A percentile compares a stretch with the other conserved stretches of the same genome.
Evolutionary conservation across 371 early-diverging fungal genomes (phyloP).

Genomic region (Entomophthora muscae): DNA sequence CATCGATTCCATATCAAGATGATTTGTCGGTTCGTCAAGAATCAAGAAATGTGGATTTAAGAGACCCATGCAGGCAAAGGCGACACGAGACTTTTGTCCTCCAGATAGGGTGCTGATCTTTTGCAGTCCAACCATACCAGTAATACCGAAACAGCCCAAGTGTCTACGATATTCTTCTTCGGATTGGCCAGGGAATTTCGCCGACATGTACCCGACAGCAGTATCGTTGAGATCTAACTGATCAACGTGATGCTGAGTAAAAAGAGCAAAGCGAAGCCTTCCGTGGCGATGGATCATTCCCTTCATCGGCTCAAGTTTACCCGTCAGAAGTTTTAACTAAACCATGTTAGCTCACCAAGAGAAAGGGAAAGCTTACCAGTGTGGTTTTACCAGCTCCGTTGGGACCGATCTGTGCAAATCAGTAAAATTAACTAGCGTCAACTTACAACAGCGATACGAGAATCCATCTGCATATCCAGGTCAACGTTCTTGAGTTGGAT

Average conservation of each 20-base stretch:
- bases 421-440: background rate
- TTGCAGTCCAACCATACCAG: slow-evolving; percentile 88
- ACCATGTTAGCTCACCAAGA: slow-evolving; percentile 28
- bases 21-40: slow-evolving; percentile 90
- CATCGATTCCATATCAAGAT: slow-evolving; percentile 89
- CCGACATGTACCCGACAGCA: slow-evolving; percentile 75
- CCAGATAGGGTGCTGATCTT: slow-evolving; percentile 89
- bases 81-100: slow-evolving; percentile 95
- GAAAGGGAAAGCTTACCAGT: slow-evolving; percentile 11
- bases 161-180: slow-evolving; percentile 93
- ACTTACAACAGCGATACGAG: slow-evolving; percentile 70
- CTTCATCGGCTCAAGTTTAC: slow-evolving; percentile 47
- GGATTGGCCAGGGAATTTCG: slow-evolving; percentile 70
- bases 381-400: slow-evolving; percentile 69
- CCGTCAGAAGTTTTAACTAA: slow-evolving; percentile 73
- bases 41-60: slow-evolving; percentile 89
- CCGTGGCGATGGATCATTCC: slow-evolving; percentile 82
- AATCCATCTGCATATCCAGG: slow-evolving; percentile 86
- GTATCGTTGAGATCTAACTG: slow-evolving; percentile 70
- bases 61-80: slow-evolving; percentile 87
- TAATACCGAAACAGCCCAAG: slow-evolving; percentile 86
- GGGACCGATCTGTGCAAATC: slow-evolving; percentile 20
- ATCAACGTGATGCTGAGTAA: slow-evolving; percentile 97
- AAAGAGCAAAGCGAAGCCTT: slow-evolving; percentile 86
- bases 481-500: slow-evolving; percentile 63